phyloP scores from a whole-genome alignment of 108 stramenopile species.

The Poteriospumella lacustris region DNA sequence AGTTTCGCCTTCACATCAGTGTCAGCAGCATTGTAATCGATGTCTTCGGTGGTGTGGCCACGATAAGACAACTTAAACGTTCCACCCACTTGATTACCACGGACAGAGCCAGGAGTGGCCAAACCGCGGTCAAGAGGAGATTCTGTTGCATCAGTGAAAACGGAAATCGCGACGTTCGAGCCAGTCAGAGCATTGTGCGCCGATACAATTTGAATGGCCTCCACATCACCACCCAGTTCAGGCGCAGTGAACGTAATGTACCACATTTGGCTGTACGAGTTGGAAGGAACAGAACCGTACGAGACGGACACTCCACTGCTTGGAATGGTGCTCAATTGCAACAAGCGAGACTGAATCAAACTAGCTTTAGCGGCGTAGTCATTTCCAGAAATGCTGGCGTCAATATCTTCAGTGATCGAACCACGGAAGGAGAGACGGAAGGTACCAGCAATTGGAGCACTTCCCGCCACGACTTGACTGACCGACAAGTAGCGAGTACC shows the following conservation, averaged over 20 bases:
- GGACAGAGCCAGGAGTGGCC: constrained; percentile 33
- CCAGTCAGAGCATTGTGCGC: constrained; percentile 41
- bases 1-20: constrained; percentile 58
- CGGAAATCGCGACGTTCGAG: constrained; percentile 51
- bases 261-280: constrained; percentile 52
- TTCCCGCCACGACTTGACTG: constrained; percentile 47
- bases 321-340: constrained; percentile 60
- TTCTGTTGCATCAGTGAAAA: constrained; percentile 61
- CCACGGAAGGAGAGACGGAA: constrained; percentile 66
- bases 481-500: constrained; percentile 58
- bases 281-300: constrained; percentile 35
- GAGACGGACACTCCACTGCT: constrained; percentile 51
- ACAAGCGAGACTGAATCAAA: constrained; percentile 53
- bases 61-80: constrained; percentile 60
- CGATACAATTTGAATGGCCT: constrained; percentile 51
- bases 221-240: constrained; percentile 68
- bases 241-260: constrained; percentile 58
- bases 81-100: constrained; percentile 65
- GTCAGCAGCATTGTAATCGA: constrained; percentile 71
- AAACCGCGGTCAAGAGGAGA: not conserved
- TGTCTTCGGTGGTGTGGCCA: constrained; percentile 56
- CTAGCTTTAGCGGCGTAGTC: constrained; percentile 26
- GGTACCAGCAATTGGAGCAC: constrained; percentile 58
- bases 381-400: constrained; percentile 14
- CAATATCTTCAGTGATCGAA: constrained; percentile 48